Percentiles rank a stretch among this genome's conserved stretches.
Evolutionary conservation across 495 filamentous ascomycete genomes (phyloP).

Genomic region (Penicillium mononematosum): DNA sequence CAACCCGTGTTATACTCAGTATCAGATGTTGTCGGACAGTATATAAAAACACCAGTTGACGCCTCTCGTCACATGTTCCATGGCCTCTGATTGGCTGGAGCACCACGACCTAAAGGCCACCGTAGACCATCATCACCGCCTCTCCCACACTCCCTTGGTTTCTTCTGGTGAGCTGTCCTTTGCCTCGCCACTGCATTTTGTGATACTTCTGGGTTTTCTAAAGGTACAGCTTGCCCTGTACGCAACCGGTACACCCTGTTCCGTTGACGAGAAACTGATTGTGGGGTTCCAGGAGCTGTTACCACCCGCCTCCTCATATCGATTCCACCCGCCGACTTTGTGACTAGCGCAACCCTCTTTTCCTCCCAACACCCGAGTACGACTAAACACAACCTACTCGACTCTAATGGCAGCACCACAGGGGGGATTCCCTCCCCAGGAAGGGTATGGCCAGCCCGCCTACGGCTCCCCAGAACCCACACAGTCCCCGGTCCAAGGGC

Average conservation of each 20-base stretch:
- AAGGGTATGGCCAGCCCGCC: conserved; percentile 53
- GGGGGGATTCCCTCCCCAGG: conserved; percentile 61
- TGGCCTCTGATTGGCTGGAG: conserved; percentile 38
- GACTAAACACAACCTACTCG: conserved; percentile 14
- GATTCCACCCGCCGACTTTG: conserved; percentile 15
- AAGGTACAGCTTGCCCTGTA: conserved; percentile 5
- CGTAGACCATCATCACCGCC: conserved; percentile 40
- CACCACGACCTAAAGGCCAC: conserved; percentile 43
- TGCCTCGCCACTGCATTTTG: conserved; percentile 2
- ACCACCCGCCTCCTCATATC: conserved; percentile 27
- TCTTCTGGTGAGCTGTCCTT: conserved; percentile 15
- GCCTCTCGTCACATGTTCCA: conserved; percentile 20
- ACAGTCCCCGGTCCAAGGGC: conserved; percentile 31
- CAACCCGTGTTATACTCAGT: not conserved
- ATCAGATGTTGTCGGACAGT: not conserved
- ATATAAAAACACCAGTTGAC: conserved; percentile 1
- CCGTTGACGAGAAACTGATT: conserved; percentile 22
- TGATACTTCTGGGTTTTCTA: conserved; percentile 5
- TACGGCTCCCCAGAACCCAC: conserved; percentile 40
- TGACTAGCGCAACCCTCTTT: conserved; percentile 6
- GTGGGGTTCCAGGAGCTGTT: conserved; percentile 35
- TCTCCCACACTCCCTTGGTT: conserved; percentile 18
- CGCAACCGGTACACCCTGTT: conserved; percentile 1
- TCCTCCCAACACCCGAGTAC: conserved; percentile 10
- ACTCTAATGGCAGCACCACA: conserved; percentile 57